Conservation (phyloP, 306 rosid genomes). For the Benincasa hispida region DNA sequence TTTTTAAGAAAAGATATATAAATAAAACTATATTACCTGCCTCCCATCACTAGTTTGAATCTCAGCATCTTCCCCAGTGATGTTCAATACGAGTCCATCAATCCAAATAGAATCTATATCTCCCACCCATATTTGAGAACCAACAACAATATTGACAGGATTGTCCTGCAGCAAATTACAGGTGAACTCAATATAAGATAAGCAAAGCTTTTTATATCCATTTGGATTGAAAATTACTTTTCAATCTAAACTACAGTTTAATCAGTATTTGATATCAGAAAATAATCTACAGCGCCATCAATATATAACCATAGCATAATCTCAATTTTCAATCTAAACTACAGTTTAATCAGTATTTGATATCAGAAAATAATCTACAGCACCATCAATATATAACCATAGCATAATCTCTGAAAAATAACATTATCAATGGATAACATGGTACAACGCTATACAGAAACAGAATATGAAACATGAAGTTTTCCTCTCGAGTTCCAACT, state of each 20-base stretch:
- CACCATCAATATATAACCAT: background rate
- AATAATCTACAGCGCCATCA: no score
- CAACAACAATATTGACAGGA: conserved; percentile 53
- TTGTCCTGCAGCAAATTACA: conserved; percentile 40
- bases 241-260: background rate
- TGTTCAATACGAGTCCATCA: conserved; percentile 57
- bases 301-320: background rate
- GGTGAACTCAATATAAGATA: background rate
- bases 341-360: no score
- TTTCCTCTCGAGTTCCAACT: background rate
- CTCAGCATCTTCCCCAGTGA: conserved; percentile 74
- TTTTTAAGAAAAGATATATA: background rate
- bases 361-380: background rate
- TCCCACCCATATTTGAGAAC: conserved; percentile 77
- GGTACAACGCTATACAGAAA: background rate
- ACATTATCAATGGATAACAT: background rate
- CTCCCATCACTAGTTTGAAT: conserved; percentile 49
- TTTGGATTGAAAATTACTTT: background rate
- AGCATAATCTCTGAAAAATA: background rate
- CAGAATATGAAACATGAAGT: background rate
- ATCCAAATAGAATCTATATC: conserved; percentile 64
- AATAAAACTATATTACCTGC: conserved; percentile 29
- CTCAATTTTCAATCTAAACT: no score
- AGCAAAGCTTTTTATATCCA: background rate
- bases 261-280: background rate